Evolutionary conservation across 2,329 filamentous ascomycete genomes (phyloP).

Genomic region (Penicillium thymicola): DNA sequence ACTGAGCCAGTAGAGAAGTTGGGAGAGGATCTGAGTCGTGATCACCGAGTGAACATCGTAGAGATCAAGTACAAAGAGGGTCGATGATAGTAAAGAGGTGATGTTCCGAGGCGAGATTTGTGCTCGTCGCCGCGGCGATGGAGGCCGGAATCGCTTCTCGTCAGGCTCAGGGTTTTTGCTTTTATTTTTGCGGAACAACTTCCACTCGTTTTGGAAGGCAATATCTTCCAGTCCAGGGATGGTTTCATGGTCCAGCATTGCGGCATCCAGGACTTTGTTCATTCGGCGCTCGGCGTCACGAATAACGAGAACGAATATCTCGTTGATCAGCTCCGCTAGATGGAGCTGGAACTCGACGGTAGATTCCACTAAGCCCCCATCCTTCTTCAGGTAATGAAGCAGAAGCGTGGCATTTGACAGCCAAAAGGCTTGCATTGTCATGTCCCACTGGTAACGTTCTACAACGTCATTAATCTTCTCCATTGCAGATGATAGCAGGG

Average conservation of each 20-base stretch:
- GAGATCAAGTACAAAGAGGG: conserved; percentile 93
- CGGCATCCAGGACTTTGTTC: conserved; percentile 89
- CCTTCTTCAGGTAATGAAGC: conserved; percentile 96
- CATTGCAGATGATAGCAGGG: conserved; percentile 79
- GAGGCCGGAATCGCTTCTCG: conserved; percentile 87
- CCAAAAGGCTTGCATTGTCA: conserved; percentile 99
- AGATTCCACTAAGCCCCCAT: conserved; percentile 72
- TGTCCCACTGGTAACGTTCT: conserved; percentile 96
- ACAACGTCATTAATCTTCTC: conserved; percentile 96
- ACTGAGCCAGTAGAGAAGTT: conserved; percentile 93
- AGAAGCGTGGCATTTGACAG: conserved; percentile 93
- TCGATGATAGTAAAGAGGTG: conserved; percentile 90
- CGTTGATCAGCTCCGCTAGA: conserved; percentile 90
- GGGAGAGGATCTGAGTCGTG: conserved; percentile 82
- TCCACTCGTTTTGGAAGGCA: conserved; percentile 97
- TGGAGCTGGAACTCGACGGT: conserved; percentile 90
- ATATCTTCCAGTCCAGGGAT: conserved; percentile 97
- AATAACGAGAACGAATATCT: conserved; percentile 97
- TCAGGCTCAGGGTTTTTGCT: conserved; percentile 79
- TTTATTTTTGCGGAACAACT: conserved; percentile 89
- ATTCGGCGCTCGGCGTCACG: conserved; percentile 91
- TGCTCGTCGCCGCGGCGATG: conserved; percentile 86
- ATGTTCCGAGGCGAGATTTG: conserved; percentile 93
- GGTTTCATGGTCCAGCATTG: conserved; percentile 96
- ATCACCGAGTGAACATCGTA: conserved; percentile 99